Evolutionary conservation across 257 asterid genomes (phyloP), one percentile per base, ranked within the genome.

Genomic region (Handroanthus guayacan): DNA sequence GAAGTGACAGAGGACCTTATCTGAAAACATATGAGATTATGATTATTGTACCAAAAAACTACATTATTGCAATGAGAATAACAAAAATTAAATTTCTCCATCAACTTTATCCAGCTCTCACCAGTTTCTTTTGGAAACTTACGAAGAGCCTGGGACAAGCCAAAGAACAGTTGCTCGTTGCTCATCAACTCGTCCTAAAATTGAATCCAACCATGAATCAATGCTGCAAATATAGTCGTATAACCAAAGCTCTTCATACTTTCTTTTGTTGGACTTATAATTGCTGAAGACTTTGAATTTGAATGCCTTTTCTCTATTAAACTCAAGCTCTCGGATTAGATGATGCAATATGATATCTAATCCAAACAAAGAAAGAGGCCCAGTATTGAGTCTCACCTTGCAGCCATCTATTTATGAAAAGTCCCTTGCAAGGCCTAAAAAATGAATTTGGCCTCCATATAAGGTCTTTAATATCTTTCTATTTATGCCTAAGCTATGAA

Each of bases 101-200:
- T 69, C 31, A 52, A 16, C 73, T 55, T 76, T 72, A 52, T 36
- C 36, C 54, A 34, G 45, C 47, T 45, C 78, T 70, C 84, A 91
- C 99, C 99, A 78, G 96, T 92, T 89, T 95, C 99, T 77, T 91
- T 95, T 17, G 99, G 98, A 86, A 95, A 95, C 86, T 89, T 92
- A 18, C 96, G 93, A 55, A 95, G 97, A 88, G 98, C 94, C 90
- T 95, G 98, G 79, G 98, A 88, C 91, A 95, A 89, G 79, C 98
- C 97, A 80, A 95, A 95, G 83, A 91, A 95, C 70, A 92, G 87
- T 84, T 95, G 97, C 78, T 92, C 99, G 20, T 92, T 95, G 92
- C 94, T 84, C 97, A 91, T 95, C 88, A 95, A 81, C 89, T 95
- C 99, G 79, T 95, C 99, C 99, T 95, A 82, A 64, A 80, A 74